Base-by-base conservation (phyloP, 73 alveolate genomes). In the Paramecium octaurelia region DNA sequence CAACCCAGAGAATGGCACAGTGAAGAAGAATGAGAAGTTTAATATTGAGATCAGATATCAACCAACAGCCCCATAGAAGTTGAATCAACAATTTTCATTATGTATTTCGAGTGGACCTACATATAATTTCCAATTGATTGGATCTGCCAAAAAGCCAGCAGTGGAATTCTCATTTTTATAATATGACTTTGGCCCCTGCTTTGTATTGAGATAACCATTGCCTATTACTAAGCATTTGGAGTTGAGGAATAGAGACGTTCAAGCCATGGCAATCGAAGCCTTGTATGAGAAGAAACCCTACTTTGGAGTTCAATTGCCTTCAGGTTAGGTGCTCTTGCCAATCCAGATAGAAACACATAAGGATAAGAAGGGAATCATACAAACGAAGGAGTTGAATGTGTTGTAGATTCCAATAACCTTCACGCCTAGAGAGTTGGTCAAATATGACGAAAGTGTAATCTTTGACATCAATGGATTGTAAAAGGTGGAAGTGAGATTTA, bases 141-240 rank as follows among this genome's bases (percentile, higher is more conserved):
- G 99, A 36, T 94, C 95, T 71, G 99, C 99, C 8, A 96, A 99
- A 90, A 97, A 98, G 77, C 99, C 99, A 46, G 99, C 99, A 54
- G 97, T 98, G 20, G 96, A 96, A 20, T 95, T 98, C 88, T 93
- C 97, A 92, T 97, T 98, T 71, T 92, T 77, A 18, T 68, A 93
- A 48, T 97, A 97, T 94, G 99, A 98, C 92, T 98, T 98, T 84
- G 99, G 99, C 4, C 99, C 99, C 59, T 97, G 99, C 95, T 98
- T 97, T 88, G 99, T 98, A 11, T 94, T 98, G 96, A 97, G 99
- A 93, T 96, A 98, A 85, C 99, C 99, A 20, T 95, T 98, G 89
- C 99, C 99, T 14, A 96, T 95, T 77, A 93, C 94, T 20, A 97
- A 93, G 40, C 92, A 95, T 57, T 93, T 98, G n/a, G 99, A 98